phyloP scores from a whole-genome alignment of 331 rosid species.

The Acacia pycnantha region DNA sequence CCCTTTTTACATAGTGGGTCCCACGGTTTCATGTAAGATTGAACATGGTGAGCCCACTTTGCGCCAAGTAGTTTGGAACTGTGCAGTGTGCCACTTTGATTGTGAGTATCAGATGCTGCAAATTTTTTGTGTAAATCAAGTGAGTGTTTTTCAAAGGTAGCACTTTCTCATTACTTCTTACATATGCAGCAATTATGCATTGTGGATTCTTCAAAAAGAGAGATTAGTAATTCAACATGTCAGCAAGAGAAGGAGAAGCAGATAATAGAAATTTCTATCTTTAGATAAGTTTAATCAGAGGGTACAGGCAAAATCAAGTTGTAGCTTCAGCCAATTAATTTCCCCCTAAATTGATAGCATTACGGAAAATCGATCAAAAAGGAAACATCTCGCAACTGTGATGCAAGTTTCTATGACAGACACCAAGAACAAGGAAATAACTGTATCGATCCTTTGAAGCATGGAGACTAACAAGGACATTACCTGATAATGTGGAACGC shows the following conservation, averaged over 20 bases:
- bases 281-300: neutral
- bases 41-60: slow-evolving; percentile 98
- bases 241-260: no score
- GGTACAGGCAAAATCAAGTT: slow-evolving; percentile 1
- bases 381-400: no score
- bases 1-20: no score
- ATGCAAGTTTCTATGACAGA: neutral
- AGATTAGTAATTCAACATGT: neutral
- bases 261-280: no score
- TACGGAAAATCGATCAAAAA: neutral
- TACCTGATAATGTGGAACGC: no score
- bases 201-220: neutral
- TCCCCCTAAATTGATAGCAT: slow-evolving; percentile 3
- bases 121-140: slow-evolving; percentile 55
- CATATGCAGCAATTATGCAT: neutral
- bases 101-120: slow-evolving; percentile 36
- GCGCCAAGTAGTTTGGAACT: slow-evolving; percentile 55
- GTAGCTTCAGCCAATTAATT: neutral
- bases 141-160: slow-evolving; percentile 14
- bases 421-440: neutral
- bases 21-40: no score
- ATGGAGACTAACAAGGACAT: neutral
- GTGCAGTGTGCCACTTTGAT: slow-evolving; percentile 42
- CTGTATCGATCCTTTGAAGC: neutral
- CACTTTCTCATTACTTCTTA: neutral